Evolutionary conservation across 805 yeast genomes (phyloP), one percentile per base, ranked within the genome.

Genomic region (Schwanniomyces occidentalis): DNA sequence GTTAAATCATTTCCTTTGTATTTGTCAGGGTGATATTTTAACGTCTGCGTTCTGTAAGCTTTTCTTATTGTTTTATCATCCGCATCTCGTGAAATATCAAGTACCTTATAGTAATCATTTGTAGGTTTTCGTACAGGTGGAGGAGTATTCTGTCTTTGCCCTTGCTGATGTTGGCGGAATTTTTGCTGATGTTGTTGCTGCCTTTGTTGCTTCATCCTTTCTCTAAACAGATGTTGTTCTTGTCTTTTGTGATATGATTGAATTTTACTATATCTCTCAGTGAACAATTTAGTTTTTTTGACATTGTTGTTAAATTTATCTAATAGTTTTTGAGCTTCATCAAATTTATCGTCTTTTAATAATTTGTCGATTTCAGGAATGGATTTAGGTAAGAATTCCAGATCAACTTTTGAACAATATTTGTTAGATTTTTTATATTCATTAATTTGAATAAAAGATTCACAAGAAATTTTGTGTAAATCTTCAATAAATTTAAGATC

Each of bases 21-120:
- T 57, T 91, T 93, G 61, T 91, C 99, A 0, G 99, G 99, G 54
- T 91, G 99, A 57, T 75, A 87, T 52, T 80, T 80, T 51, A 83
- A 82, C 22, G 93, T 83, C 51, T 82, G 75, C 6, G 79, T 70
- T 39, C 96, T 70, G 61, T 89, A 84, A 0, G 95, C 95, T 56
- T 78, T 82, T 49, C 83, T 86, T 42, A 91, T 82, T 6, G 85
- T 82, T 39, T 74, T 72, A 1, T 78, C 80, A 38, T 76, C 79
- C 0, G 97, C 95, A 42, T 75, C 75, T 38, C 71, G 66, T 0
- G 79, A 46, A 5, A 91, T 73, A 9, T 81, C 95, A 12, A 91
- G 62, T 3, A 85, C 71, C 51, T 86, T 85, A 59, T 91, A 91
- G 52, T 85, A 86, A 51, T 91, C 95, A 42, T 78, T 78, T 32